A percentile compares a stretch with the other conserved stretches of the same genome.
phyloP scores from a whole-genome alignment of 106 monocot species.

The Chionographis japonica region DNA sequence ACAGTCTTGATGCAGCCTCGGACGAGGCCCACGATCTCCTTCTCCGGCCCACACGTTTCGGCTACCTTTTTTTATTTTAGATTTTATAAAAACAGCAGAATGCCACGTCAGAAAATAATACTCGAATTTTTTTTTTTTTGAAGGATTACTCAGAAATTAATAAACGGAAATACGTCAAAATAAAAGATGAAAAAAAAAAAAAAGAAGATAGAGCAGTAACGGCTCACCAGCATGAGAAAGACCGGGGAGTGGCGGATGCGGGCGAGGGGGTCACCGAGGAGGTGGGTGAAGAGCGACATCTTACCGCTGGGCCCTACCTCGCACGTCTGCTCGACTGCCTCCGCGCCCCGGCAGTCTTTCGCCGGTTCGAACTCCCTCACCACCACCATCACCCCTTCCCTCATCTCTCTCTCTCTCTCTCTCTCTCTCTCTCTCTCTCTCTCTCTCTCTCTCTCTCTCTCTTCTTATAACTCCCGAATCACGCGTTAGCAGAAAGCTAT shows the following conservation, averaged over 20 bases:
- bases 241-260: slow-evolving; percentile 34
- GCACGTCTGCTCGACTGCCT: slow-evolving; percentile 57
- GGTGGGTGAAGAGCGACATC: slow-evolving; percentile 41
- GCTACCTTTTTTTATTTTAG: slow-evolving; percentile 31
- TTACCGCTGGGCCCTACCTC: slow-evolving; percentile 61
- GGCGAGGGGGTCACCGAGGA: slow-evolving; percentile 45
- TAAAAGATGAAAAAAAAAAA: background rate
- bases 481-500: too few relatives aligned
- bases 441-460: background rate
- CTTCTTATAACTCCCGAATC: too few relatives aligned
- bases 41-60: slow-evolving; percentile 25
- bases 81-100: too few relatives aligned
- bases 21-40: slow-evolving; percentile 52
- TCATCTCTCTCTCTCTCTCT: background rate
- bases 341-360: slow-evolving; percentile 33
- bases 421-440: background rate
- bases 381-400: background rate
- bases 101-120: too few relatives aligned
- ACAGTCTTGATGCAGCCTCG: slow-evolving; percentile 63
- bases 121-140: too few relatives aligned
- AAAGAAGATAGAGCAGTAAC: too few relatives aligned
- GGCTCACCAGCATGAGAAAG: slow-evolving; percentile 29
- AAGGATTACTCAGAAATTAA: too few relatives aligned
- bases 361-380: slow-evolving; percentile 44
- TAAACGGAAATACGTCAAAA: background rate